Conservation (phyloP, 352 stramenopile genomes). For the Pythium aristosporum region DNA sequence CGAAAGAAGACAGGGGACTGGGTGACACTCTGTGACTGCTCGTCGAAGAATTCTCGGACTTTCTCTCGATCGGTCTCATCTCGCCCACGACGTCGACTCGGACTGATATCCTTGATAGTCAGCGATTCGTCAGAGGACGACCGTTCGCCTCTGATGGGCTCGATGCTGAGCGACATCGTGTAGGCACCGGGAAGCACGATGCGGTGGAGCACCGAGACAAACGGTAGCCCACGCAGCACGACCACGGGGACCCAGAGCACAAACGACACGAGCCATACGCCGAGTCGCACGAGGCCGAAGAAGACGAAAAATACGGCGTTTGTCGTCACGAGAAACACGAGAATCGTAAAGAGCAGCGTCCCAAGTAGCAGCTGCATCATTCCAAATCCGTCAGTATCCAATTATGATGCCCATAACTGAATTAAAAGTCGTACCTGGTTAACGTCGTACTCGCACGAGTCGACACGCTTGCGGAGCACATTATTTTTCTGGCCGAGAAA, state of each 20-base stretch:
- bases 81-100: slow-evolving; percentile 8
- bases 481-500: slow-evolving; percentile 96
- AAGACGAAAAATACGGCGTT: slow-evolving; percentile 93
- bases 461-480: slow-evolving; percentile 88
- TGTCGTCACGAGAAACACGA: slow-evolving; percentile 93
- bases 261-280: slow-evolving; percentile 37
- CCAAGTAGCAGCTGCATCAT: slow-evolving; percentile 83
- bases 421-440: slow-evolving; percentile 49
- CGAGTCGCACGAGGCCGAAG: slow-evolving; percentile 79
- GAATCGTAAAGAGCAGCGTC: slow-evolving; percentile 91
- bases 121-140: background rate
- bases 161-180: slow-evolving; percentile 13
- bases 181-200: slow-evolving; percentile 31
- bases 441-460: slow-evolving; percentile 94
- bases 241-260: slow-evolving; percentile 61
- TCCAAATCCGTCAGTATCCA: background rate
- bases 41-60: slow-evolving; percentile 11
- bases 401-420: too few species aligned
- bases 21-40: background rate
- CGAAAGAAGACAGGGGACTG: slow-evolving; percentile 4
- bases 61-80: slow-evolving; percentile 15
- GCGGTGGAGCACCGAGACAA: slow-evolving; percentile 49
- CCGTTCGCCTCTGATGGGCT: slow-evolving; percentile 5
- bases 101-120: slow-evolving; percentile 9
- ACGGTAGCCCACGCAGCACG: slow-evolving; percentile 40